Base-by-base conservation (phyloP, 2,329 filamentous ascomycete species). In the Colletotrichum agaves region DNA sequence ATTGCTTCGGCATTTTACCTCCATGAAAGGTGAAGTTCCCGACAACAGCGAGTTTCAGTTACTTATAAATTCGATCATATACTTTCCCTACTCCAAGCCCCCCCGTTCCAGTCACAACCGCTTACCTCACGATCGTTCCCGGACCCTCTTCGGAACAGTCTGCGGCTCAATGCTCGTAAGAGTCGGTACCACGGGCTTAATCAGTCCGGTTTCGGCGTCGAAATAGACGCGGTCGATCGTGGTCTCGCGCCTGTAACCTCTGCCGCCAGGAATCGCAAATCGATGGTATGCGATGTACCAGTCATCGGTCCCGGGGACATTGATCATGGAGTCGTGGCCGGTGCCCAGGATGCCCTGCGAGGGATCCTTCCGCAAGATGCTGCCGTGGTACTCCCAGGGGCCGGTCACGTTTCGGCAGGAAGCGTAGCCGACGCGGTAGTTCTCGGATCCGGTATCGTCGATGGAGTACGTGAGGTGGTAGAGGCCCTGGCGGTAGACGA, bases 211-310 rank as follows among this genome's bases (percentile, higher is more conserved):
- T 1, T 77, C 70, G 4, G 63, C 27, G 52, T 81, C 76, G 53
- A 84, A 82, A 2, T 72, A 74, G 15, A 84, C 41, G 7, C 70
- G 69, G 52, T 84, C 83, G 46, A 85, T 79, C 0, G 80, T 80
- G 2, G 77, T 78, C 75, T 84, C 82, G 0, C 82, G 72, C 53
- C 78, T 74, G 3, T 78, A 83, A 0, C 82, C 83, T 63, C 82
- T 76, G 0, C 83, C 83, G 44, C 75, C 73, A 0, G 83, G 82
- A 33, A 84, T 84, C 3, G 72, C 75, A 63, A 85, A 84, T 2
- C 83, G 78, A 68, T 85, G 83, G 55, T 85, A 85, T 0, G 78
- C 82, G 35, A 85, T 84, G 64, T 82, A 83, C 83, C 83, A 85
- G 23, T 83, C 77, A 67, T 85, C 82, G 0, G 81, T 83, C 0